Evolutionary conservation across 2,329 filamentous ascomycete genomes (phyloP).

Genomic region (Aspergillus sp.): DNA sequence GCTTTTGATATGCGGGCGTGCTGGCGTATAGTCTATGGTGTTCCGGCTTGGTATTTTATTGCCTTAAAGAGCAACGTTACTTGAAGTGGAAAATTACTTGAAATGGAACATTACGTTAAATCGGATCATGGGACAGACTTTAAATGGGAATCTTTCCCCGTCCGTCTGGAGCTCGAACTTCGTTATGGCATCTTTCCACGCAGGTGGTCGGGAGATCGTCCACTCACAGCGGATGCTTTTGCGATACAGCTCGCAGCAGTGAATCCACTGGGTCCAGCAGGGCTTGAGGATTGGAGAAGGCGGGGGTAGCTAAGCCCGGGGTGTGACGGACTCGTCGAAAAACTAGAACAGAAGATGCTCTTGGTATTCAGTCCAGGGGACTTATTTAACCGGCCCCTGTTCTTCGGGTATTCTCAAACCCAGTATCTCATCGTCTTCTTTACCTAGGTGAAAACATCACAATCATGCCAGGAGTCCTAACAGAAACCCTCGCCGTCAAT

Average conservation of each 20-base stretch:
- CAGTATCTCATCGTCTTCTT: too few species aligned
- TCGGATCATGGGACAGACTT: too few species aligned
- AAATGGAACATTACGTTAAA: background rate
- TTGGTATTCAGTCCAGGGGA: background rate
- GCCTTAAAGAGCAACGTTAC: background rate
- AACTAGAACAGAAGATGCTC: background rate
- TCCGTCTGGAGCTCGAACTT: background rate
- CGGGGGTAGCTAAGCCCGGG: background rate
- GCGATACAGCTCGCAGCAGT: background rate
- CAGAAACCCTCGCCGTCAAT: constrained; percentile 33
- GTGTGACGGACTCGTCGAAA: background rate
- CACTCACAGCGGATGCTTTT: constrained; percentile 4
- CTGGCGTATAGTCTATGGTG: too few species aligned
- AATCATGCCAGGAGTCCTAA: constrained; percentile 16
- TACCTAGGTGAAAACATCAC: background rate
- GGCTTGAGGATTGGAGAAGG: constrained; percentile 4
- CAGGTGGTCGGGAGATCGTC: background rate
- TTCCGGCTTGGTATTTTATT: background rate
- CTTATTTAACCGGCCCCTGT: constrained; percentile 1
- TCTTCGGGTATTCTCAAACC: background rate
- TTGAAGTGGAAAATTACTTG: background rate
- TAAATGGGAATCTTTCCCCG: constrained; percentile 9
- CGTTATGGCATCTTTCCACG: constrained; percentile 11
- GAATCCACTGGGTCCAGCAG: background rate
- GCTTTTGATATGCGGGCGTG: background rate